Percentiles rank a stretch among this genome's conserved stretches.
phyloP scores from a whole-genome alignment of 257 asterid species.

The Solanum boliviense region DNA sequence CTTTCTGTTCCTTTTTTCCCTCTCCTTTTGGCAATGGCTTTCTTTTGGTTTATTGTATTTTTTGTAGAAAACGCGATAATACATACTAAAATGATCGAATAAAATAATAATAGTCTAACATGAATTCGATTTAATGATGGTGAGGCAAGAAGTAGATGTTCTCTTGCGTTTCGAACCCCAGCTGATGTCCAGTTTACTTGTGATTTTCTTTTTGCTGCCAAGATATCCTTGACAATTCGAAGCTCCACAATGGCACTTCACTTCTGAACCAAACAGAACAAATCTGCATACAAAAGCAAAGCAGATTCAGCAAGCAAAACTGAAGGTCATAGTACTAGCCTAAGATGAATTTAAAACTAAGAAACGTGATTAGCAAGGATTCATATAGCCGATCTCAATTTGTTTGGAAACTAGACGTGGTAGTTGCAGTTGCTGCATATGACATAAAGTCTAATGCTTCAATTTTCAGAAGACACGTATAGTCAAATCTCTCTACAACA shows the following conservation, averaged over 20 bases:
- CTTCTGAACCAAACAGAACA: slow-evolving; percentile 78
- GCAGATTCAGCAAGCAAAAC: neutral
- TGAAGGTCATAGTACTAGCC: neutral
- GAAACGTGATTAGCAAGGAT: neutral
- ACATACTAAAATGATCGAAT: slow-evolving; percentile 18
- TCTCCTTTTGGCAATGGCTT: neutral
- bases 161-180: slow-evolving; percentile 76
- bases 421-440: neutral
- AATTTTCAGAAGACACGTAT: neutral
- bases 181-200: slow-evolving; percentile 18
- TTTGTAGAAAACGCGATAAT: neutral
- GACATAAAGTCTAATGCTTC: neutral
- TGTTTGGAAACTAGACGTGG: neutral
- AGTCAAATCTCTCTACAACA: neutral
- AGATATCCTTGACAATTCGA: slow-evolving; percentile 68
- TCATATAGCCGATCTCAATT: neutral
- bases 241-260: slow-evolving; percentile 78
- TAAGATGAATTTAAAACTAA: neutral
- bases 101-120: neutral
- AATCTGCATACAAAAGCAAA: slow-evolving; percentile 33
- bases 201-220: slow-evolving; percentile 53
- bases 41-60: neutral
- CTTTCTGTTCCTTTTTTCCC: neutral
- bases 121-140: slow-evolving; percentile 10
- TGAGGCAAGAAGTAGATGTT: slow-evolving; percentile 30